These are phyloP conservation scores for Geosmithia morbida DNA, from an alignment of 2,329 filamentous ascomycete species.

Conservation along the genomic window DNA sequence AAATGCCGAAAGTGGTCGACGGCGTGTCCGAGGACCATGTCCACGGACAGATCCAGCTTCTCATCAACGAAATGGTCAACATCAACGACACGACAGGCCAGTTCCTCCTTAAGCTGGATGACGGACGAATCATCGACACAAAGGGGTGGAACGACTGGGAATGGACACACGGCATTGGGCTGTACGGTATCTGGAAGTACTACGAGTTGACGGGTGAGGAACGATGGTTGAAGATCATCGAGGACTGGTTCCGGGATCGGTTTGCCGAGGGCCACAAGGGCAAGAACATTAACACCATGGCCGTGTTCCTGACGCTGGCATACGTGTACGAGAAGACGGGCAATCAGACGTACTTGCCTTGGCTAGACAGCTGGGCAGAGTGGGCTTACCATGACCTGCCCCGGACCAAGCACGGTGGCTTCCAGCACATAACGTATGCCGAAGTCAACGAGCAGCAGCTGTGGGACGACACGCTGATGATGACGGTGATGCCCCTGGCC, in stretches of 20 bases:
- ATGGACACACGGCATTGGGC: slow-evolving; percentile 67
- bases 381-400: slow-evolving; percentile 69
- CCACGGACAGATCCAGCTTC: slow-evolving; percentile 42
- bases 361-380: slow-evolving; percentile 70
- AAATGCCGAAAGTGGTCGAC: slow-evolving; percentile 19
- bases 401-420: slow-evolving; percentile 54
- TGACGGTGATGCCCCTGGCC: slow-evolving; percentile 68
- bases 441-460: slow-evolving; percentile 59
- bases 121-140: slow-evolving; percentile 67
- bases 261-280: slow-evolving; percentile 59
- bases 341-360: slow-evolving; percentile 56
- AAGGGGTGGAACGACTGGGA: slow-evolving; percentile 79
- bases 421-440: slow-evolving; percentile 65
- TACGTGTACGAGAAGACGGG: slow-evolving; percentile 64
- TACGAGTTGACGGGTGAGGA: slow-evolving; percentile 55
- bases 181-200: slow-evolving; percentile 75
- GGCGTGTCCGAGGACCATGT: slow-evolving; percentile 31
- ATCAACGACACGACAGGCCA: slow-evolving; percentile 63
- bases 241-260: slow-evolving; percentile 58
- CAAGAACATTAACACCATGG: slow-evolving; percentile 81
- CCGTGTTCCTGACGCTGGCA: slow-evolving; percentile 60
- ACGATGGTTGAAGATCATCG: slow-evolving; percentile 48
- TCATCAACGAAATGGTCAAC: slow-evolving; percentile 63
- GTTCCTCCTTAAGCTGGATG: slow-evolving; percentile 55
- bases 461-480: slow-evolving; percentile 82